Evolutionary conservation across 1,284 basidiomycete genomes (phyloP).

Genomic region (Ustilago lituana): DNA sequence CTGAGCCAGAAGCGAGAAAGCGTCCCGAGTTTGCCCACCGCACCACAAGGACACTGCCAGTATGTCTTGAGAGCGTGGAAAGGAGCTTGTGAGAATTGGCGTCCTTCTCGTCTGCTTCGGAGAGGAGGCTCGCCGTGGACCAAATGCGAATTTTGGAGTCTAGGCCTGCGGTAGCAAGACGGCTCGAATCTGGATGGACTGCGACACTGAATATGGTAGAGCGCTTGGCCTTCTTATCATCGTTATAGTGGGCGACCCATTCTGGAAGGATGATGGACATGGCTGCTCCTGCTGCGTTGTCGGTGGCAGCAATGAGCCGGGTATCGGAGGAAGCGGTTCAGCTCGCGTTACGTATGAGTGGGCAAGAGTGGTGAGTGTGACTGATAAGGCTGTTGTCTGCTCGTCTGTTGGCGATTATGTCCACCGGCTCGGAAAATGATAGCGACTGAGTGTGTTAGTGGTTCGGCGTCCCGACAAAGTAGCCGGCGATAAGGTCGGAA

Average conservation of each 20-base stretch:
- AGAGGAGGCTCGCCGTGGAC: conserved; percentile 91
- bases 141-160: conserved; percentile 95
- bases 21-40: conserved; percentile 93
- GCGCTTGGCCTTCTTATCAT: conserved; percentile 73
- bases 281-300: conserved; percentile 11
- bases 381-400: too few relatives aligned
- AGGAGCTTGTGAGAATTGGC: conserved; percentile 84
- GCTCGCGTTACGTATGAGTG: too few relatives aligned
- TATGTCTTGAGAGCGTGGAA: conserved; percentile 91
- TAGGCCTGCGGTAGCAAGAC: conserved; percentile 93
- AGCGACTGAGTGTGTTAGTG: too few relatives aligned
- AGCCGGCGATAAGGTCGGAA: too few relatives aligned
- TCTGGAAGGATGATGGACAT: conserved; percentile 63
- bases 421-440: too few relatives aligned
- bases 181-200: conserved; percentile 93
- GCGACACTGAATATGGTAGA: conserved; percentile 90
- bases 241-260: conserved; percentile 64
- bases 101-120: conserved; percentile 75
- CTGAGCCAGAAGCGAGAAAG: conserved; percentile 94
- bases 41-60: conserved; percentile 91
- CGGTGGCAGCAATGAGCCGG: conserved; percentile 2
- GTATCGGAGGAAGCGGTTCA: conserved; percentile 3
- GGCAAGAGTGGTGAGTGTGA: too few relatives aligned
- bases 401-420: too few relatives aligned
- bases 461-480: too few relatives aligned